Conservation (phyloP, 2,329 filamentous ascomycete species). For the Albifimbria verrucaria region DNA sequence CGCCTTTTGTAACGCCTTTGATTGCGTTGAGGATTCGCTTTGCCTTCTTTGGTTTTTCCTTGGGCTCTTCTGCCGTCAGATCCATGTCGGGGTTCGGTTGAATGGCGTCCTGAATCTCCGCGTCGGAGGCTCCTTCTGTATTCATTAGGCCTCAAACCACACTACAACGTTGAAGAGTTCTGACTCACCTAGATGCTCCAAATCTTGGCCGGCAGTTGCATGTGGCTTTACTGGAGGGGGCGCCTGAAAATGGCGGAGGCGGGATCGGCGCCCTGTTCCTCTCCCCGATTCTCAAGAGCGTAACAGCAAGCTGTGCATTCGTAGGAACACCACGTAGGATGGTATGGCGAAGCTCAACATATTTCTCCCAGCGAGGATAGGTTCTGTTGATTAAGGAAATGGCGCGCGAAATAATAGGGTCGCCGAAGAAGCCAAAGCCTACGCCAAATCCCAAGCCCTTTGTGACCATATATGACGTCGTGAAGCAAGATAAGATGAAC, state of each 20-base stretch:
- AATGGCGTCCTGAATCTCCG: slow-evolving; percentile 65
- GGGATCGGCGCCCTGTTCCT: slow-evolving; percentile 76
- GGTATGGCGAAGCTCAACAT: slow-evolving; percentile 71
- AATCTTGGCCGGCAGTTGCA: slow-evolving; percentile 37
- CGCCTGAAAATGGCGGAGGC: slow-evolving; percentile 40
- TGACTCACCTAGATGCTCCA: slow-evolving; percentile 31
- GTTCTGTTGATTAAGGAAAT: slow-evolving; percentile 57
- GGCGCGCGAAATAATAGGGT: slow-evolving; percentile 64
- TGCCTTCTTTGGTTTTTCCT: slow-evolving; percentile 41
- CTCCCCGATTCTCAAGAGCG: slow-evolving; percentile 77
- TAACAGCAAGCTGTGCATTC: slow-evolving; percentile 79
- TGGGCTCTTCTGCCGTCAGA: slow-evolving; percentile 34
- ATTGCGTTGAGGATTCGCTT: slow-evolving; percentile 58
- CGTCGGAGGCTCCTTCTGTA: slow-evolving; percentile 47
- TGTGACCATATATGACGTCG: slow-evolving; percentile 55
- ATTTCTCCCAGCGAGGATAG: slow-evolving; percentile 70
- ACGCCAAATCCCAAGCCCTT: slow-evolving; percentile 64
- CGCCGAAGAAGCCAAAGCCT: slow-evolving; percentile 78
- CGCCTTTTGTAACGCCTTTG: slow-evolving; percentile 66
- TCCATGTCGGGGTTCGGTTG: slow-evolving; percentile 35
- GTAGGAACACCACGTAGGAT: slow-evolving; percentile 80
- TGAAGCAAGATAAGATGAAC: slow-evolving; percentile 49
- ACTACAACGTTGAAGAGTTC: background rate
- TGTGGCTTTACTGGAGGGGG: slow-evolving; percentile 38
- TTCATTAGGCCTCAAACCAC: slow-evolving; percentile 13